A percentile compares a stretch with the other conserved stretches of the same genome.
phyloP scores from a whole-genome alignment of 75 land plant genomes.

The Larix kaempferi region DNA sequence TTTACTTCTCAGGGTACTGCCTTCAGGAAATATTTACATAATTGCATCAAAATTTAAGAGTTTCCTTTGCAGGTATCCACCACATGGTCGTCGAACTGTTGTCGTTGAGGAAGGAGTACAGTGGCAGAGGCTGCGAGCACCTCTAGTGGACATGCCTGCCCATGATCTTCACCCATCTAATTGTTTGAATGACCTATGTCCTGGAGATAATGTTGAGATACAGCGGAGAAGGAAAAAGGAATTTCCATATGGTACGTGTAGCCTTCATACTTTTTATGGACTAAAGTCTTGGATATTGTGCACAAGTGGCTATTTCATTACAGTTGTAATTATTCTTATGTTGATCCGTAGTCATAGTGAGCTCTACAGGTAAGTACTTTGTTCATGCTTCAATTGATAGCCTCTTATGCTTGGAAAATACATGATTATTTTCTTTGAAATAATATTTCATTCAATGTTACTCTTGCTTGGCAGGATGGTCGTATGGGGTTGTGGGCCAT shows the following conservation, averaged over 20 bases:
- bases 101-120: slow-evolving; percentile 62
- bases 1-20: not conserved
- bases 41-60: not conserved
- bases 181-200: slow-evolving; percentile 64
- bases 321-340: not conserved
- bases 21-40: not conserved
- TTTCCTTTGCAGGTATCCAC: slow-evolving; percentile 64
- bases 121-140: slow-evolving; percentile 84
- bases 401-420: not conserved
- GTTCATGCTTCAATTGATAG: not conserved
- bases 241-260: slow-evolving; percentile 82
- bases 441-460: not conserved
- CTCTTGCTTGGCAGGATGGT: slow-evolving; percentile 68
- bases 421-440: not conserved
- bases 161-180: slow-evolving; percentile 81
- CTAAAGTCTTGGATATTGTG: not conserved
- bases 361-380: not conserved
- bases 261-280: not conserved
- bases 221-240: slow-evolving; percentile 96
- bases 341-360: not conserved
- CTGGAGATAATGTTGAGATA: slow-evolving; percentile 86
- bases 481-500: slow-evolving; percentile 96
- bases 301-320: too few relatives aligned
- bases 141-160: slow-evolving; percentile 69
- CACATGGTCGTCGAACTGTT: slow-evolving; percentile 77